phyloP scores from a whole-genome alignment of 2,329 filamentous ascomycete species.

The Paraphaeosphaeria sporulosa region DNA sequence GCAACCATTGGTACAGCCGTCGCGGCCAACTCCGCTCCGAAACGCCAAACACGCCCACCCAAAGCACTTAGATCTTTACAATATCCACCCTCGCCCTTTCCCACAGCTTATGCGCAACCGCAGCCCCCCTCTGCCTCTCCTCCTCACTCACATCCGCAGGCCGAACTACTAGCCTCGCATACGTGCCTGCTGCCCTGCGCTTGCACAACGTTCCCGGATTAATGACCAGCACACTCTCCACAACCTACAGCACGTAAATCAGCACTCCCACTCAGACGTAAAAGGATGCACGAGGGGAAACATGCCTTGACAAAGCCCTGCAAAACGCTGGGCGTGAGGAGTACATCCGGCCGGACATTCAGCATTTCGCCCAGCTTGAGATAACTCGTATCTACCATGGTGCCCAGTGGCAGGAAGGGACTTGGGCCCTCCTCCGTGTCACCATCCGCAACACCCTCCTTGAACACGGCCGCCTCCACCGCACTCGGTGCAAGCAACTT shows the following conservation, averaged over 20 bases:
- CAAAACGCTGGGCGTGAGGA: slow-evolving; percentile 82
- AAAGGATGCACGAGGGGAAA: slow-evolving; percentile 18
- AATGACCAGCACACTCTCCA: slow-evolving; percentile 87
- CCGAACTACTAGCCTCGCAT: slow-evolving; percentile 78
- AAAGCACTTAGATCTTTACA: slow-evolving; percentile 65
- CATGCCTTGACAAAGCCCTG: slow-evolving; percentile 87
- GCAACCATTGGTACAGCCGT: background rate
- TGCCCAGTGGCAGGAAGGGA: slow-evolving; percentile 63
- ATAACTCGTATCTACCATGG: slow-evolving; percentile 83
- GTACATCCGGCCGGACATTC: slow-evolving; percentile 81
- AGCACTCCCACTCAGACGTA: slow-evolving; percentile 19
- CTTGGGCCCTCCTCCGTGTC: slow-evolving; percentile 51
- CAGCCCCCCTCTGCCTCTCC: slow-evolving; percentile 63
- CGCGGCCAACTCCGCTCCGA: background rate
- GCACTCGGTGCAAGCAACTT: slow-evolving; percentile 61
- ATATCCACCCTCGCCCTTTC: slow-evolving; percentile 88
- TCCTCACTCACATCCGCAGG: slow-evolving; percentile 67
- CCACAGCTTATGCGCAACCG: slow-evolving; percentile 76
- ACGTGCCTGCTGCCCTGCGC: slow-evolving; percentile 83
- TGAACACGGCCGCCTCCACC: slow-evolving; percentile 60
- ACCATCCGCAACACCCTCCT: slow-evolving; percentile 51
- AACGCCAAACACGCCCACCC: background rate
- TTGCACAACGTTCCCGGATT: slow-evolving; percentile 92
- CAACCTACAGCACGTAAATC: slow-evolving; percentile 65
- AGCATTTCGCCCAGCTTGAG: slow-evolving; percentile 91